Evolutionary conservation across 441 rosid genomes (phyloP).

Genomic region (Corymbia citriodora): DNA sequence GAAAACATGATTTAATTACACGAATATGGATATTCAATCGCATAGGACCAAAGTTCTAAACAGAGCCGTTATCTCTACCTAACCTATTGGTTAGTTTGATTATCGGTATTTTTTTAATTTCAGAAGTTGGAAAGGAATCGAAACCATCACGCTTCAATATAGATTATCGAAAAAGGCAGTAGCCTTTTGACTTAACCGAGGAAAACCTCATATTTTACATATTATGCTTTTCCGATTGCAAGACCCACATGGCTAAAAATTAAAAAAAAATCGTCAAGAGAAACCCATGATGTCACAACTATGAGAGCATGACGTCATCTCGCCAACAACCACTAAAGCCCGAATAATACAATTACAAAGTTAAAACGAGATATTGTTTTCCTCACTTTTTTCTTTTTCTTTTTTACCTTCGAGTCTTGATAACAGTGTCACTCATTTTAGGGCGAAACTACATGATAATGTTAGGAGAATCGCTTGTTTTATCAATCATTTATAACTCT

Average conservation of each 20-base stretch:
- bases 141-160: neutral
- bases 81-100: neutral
- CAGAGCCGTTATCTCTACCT: accelerated
- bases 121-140: neutral
- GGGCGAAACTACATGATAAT: neutral
- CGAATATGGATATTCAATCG: neutral
- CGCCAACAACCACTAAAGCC: neutral
- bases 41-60: neutral
- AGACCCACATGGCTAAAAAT: too few relatives aligned
- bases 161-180: neutral
- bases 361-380: too few relatives aligned
- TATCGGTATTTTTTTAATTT: neutral
- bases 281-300: neutral
- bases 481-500: neutral
- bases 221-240: neutral
- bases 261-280: too few relatives aligned
- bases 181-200: neutral
- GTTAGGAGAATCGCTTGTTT: neutral
- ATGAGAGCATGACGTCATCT: neutral
- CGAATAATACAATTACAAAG: neutral
- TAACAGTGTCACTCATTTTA: too few relatives aligned
- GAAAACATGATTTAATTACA: too few relatives aligned
- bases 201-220: neutral
- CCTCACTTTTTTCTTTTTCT: too few relatives aligned
- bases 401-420: too few relatives aligned